These are phyloP conservation scores for Trematosphaeria pertusa DNA, from an alignment of 2,329 filamentous ascomycete species.

Conservation along the genomic window DNA sequence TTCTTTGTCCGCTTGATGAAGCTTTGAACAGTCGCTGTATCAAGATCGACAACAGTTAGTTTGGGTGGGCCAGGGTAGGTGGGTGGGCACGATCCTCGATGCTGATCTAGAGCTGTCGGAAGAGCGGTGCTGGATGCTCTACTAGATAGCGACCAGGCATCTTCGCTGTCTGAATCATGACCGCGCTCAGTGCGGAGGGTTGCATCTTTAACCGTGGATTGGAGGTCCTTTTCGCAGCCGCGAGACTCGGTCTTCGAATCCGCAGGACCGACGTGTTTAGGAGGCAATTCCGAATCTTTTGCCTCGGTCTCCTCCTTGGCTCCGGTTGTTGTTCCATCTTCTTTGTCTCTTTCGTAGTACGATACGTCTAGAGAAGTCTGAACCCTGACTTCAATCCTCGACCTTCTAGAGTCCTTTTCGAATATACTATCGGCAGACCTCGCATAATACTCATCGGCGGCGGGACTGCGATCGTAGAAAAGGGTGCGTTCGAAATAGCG, in stretches of 20 bases:
- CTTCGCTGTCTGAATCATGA: slow-evolving; percentile 12
- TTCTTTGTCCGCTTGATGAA: slow-evolving; percentile 17
- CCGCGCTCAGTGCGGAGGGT: background rate
- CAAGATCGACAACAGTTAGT: slow-evolving; percentile 11
- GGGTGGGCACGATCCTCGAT: slow-evolving; percentile 13
- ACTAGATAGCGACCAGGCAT: slow-evolving; percentile 15
- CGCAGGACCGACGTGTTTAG: background rate
- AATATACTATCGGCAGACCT: slow-evolving; percentile 19
- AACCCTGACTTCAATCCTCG: slow-evolving; percentile 19
- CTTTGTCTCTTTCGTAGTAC: slow-evolving; percentile 1
- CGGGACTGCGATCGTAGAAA: slow-evolving; percentile 22
- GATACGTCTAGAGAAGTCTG: slow-evolving; percentile 11
- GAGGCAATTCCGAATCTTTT: background rate
- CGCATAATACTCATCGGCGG: slow-evolving; percentile 21
- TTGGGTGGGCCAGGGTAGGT: slow-evolving; percentile 21
- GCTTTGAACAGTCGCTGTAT: background rate
- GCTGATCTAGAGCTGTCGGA: slow-evolving; percentile 16
- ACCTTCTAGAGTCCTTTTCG: slow-evolving; percentile 11
- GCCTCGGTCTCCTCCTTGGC: background rate
- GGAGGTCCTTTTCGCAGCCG: background rate
- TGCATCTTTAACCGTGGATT: background rate
- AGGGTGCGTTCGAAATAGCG: slow-evolving; percentile 22
- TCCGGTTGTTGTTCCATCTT: background rate
- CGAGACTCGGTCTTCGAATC: background rate
- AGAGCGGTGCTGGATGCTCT: slow-evolving; percentile 23